Evolutionary conservation across 345 rosid species (phyloP).

Genomic region (Euphorbia pulcherrima): DNA sequence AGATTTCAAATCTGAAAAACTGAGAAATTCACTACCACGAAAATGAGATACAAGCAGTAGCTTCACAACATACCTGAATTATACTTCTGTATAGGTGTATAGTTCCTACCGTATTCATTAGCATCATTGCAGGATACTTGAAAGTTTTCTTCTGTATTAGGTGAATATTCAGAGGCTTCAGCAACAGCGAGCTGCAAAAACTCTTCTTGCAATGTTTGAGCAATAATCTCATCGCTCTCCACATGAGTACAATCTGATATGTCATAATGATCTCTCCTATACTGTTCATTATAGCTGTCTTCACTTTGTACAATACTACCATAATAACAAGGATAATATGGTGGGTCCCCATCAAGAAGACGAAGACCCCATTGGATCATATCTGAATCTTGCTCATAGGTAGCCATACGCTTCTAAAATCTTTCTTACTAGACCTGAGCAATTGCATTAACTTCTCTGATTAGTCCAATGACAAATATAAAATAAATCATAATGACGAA

Average conservation of each 20-base stretch:
- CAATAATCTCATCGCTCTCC: constrained; percentile 85
- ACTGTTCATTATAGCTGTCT: constrained; percentile 31
- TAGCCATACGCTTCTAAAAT: constrained; percentile 27
- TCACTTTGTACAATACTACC: constrained; percentile 38
- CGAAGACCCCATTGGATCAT: constrained; percentile 51
- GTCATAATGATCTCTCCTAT: constrained; percentile 44
- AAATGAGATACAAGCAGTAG: constrained; percentile 6
- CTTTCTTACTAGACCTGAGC: constrained; percentile 16
- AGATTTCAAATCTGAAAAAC: constrained; percentile 19
- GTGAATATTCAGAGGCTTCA: constrained; percentile 42
- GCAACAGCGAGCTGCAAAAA: constrained; percentile 65
- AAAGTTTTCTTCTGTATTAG: constrained; percentile 31
- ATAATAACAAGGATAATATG: constrained; percentile 48
- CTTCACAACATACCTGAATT: constrained; percentile 44
- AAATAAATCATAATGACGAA: neutral
- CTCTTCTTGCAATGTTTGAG: constrained; percentile 77
- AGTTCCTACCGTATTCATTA: constrained; percentile 46
- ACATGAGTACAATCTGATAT: constrained; percentile 45
- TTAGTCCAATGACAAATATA: neutral
- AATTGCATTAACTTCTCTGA: neutral
- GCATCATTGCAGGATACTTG: constrained; percentile 27
- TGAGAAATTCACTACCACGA: constrained; percentile 4
- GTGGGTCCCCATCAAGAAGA: constrained; percentile 52
- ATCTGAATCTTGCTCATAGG: constrained; percentile 48
- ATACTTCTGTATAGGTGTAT: constrained; percentile 35